phyloP scores from a whole-genome alignment of 805 yeast species.

The Cyberlindnera xishuangbannaensis region DNA sequence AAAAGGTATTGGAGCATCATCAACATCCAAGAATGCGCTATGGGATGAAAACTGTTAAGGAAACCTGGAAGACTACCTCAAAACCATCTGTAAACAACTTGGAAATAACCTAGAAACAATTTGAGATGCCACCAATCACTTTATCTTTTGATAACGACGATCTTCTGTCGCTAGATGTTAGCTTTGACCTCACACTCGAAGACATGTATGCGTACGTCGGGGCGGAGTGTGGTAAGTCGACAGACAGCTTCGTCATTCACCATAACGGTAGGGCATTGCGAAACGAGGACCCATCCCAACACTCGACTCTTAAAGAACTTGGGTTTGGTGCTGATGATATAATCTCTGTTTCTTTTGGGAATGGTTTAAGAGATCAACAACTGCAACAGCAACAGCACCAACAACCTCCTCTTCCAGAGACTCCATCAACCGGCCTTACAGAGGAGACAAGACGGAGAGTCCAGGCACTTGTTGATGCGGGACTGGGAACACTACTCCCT shows the following conservation, averaged over 20 bases:
- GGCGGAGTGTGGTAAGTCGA: conserved; percentile 23
- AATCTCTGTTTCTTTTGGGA: conserved; percentile 19
- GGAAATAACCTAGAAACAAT: too few species aligned
- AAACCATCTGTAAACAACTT: too few species aligned
- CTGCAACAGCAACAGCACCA: conserved; percentile 2
- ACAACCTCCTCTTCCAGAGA: conserved; percentile 19
- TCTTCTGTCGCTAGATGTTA: conserved; percentile 46
- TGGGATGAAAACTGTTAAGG: too few species aligned
- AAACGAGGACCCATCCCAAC: conserved; percentile 20
- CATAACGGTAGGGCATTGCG: conserved; percentile 41
- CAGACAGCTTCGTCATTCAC: conserved; percentile 41
- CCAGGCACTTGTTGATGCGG: not conserved
- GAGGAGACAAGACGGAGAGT: not conserved
- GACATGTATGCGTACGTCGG: conserved; percentile 73
- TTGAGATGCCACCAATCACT: conserved; percentile 18
- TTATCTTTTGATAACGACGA: conserved; percentile 17
- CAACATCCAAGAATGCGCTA: too few species aligned
- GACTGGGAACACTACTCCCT: not conserved
- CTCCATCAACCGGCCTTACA: not conserved
- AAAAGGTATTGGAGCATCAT: too few species aligned
- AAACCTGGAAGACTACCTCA: too few species aligned
- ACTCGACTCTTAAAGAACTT: conserved; percentile 38
- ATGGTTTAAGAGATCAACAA: not conserved
- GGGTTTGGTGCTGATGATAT: conserved; percentile 56
- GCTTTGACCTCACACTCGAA: conserved; percentile 52